phyloP scores from a whole-genome alignment of 1,139 yeast genomes.

The Yamadazyma oceani region DNA sequence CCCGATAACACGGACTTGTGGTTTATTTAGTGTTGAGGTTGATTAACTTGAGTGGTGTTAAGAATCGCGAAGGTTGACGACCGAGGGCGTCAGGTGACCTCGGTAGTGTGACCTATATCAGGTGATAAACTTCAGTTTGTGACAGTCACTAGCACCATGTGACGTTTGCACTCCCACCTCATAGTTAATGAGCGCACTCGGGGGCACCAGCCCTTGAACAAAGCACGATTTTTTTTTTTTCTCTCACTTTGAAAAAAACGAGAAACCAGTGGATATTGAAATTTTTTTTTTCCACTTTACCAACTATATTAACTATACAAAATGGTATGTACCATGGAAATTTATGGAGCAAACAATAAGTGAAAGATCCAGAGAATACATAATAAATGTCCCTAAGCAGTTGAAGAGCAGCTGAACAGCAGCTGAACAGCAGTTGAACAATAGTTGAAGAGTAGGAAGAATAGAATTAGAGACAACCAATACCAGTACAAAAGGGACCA shows the following conservation, averaged over 20 bases:
- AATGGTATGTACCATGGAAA: conserved; percentile 11
- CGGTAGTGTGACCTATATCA: neutral
- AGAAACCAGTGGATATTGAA: neutral
- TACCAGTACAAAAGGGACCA: too few species aligned
- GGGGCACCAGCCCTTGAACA: neutral
- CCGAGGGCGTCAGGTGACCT: too few species aligned
- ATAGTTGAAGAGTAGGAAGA: too few species aligned
- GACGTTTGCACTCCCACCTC: neutral
- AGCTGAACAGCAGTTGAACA: too few species aligned
- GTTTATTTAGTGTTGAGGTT: neutral
- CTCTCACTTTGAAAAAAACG: conserved; percentile 2
- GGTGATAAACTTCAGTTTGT: neutral
- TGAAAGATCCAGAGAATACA: neutral
- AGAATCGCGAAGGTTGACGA: too few species aligned
- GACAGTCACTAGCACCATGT: neutral
- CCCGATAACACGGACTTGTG: too few species aligned
- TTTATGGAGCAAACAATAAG: neutral
- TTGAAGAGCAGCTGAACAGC: too few species aligned
- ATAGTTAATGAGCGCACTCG: neutral
- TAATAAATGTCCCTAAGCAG: too few species aligned
- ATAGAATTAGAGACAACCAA: too few species aligned
- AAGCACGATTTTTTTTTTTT: neutral
- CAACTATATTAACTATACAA: conserved; percentile 10
- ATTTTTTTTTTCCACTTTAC: neutral
- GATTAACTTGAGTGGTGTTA: neutral